A percentile compares a stretch with the other conserved stretches of the same genome.
Conservation (phyloP, 2,329 filamentous ascomycete species). For the Epichloe elymi region DNA sequence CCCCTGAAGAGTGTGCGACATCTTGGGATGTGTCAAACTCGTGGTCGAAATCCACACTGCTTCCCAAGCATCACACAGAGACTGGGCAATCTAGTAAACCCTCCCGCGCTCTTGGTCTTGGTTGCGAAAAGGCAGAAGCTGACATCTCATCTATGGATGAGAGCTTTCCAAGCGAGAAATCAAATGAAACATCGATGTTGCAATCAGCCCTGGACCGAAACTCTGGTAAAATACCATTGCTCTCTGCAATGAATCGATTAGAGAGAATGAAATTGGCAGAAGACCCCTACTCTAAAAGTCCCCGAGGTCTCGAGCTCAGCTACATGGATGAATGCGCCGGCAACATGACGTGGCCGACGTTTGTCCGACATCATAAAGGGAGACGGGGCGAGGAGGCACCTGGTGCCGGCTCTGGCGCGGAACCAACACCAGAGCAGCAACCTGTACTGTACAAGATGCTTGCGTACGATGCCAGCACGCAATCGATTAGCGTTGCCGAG, state of each 20-base stretch:
- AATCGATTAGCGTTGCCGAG: constrained; percentile 44
- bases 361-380: constrained; percentile 19
- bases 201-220: constrained; percentile 20
- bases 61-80: constrained; percentile 10
- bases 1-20: constrained; percentile 35
- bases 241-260: constrained; percentile 1
- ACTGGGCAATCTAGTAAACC: not conserved
- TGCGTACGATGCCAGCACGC: constrained; percentile 47
- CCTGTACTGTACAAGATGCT: constrained; percentile 45
- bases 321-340: constrained; percentile 30
- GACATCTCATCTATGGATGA: constrained; percentile 28
- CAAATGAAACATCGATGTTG: constrained; percentile 11
- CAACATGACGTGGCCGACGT: constrained; percentile 20
- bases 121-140: constrained; percentile 15
- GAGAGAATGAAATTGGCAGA: constrained; percentile 10
- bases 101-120: not conserved
- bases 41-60: constrained; percentile 12
- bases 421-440: constrained; percentile 1
- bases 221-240: constrained; percentile 1
- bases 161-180: constrained; percentile 21
- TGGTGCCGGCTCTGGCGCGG: not conserved
- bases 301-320: constrained; percentile 35
- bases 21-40: constrained; percentile 26
- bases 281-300: constrained; percentile 30
- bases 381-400: not conserved